Base-by-base conservation (phyloP, 306 rosid species). In the Vicia villosa region DNA sequence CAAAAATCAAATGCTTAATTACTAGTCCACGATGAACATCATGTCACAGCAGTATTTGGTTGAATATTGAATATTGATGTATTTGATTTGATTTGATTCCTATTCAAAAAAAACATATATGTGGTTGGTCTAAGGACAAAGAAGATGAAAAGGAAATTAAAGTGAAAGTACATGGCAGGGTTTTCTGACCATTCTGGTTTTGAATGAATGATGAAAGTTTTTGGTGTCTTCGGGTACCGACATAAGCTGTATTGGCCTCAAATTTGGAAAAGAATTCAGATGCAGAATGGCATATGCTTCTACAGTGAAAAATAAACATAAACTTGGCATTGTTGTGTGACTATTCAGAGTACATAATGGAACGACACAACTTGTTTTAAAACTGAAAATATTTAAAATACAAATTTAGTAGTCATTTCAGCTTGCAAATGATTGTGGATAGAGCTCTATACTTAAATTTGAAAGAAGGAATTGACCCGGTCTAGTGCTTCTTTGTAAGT, bases 181-280 rank as follows among this genome's bases (percentile, higher is more conserved):
- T 46, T 70, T 32, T 73, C 79, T 84, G 84, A 78, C 83, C 70
- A 47, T 32, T 81, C 58, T 83, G 81, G 59, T 75, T 88, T 68
- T 72, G 79, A 73, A 57, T 80, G 73, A 72, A 74, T 78, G 74
- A 80, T 86, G 82, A 75, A 73, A 67, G 83, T 40, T 59, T 64
- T 69, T 49, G 85, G 83, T 79, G 78, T 72, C 81, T 77, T 79
- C 76, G 63, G 78, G 72, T 66, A 22, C 79, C 69, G 82, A 87
- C 89, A 76, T 37, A 21, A 66, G 74, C 59, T 63, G 47, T 24
- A 14, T 74, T 71, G 69, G 80, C 77, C 51, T 62, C 75, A 47
- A 70, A 19, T 74, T 60, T 61, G 69, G 56, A 69, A 83, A 69
- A 51, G 49, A 36, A 72, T 45, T 60, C 69, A 61, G 49, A 61